Evolutionary conservation across 306 rosid genomes (phyloP), one percentile per base, ranked within the genome.

Genomic region (Glycyrrhiza uralensis): DNA sequence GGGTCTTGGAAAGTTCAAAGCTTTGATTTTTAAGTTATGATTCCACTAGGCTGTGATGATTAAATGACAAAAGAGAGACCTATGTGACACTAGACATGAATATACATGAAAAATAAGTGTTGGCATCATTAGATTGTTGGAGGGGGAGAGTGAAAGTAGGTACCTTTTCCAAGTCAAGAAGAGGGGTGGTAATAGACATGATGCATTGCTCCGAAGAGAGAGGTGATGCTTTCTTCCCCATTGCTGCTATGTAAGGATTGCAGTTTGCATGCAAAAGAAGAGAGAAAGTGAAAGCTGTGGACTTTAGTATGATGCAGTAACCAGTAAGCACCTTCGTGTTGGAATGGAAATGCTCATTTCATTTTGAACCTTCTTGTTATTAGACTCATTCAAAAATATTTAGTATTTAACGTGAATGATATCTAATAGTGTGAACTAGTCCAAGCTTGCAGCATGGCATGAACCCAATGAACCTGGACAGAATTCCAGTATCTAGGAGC

Each of bases 121-220:
- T 17, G 1, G 57, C 36, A 38, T 18, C 36, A 38, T 18, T 69
- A 29, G n/a, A 67, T 14, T 20, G 32, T 13, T 26, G 57, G 54
- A 62, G 71, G 6, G 45, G 19, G 7, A 88, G 12, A 32, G 9
- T 10, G 20, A 29, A 38, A 8, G 39, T 30, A 3, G 24, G 57
- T 60, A 90, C 98, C 96, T 94, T 91, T 82, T 94, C 98, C 78
- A 91, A 72, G 80, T 94, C 97, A 69, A 91, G 80, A 41, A 94
- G 97, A 82, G 98, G 97, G 50, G 84, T 56, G 8, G 85, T 91
- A 36, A 76, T 72, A n/a, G 97, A 91, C 66, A 87, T 66, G 70
- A 94, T 81, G 84, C 88, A 90, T 56, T 88, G 97, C 7, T 90
- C 67, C 58, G 88, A 80, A 76, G 96, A 81, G 57, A 90, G 75